A percentile compares a stretch with the other conserved stretches of the same genome.
These are phyloP conservation scores for Colletotrichum agaves DNA, from an alignment of 2,329 filamentous ascomycete species.

Conservation along the genomic window DNA sequence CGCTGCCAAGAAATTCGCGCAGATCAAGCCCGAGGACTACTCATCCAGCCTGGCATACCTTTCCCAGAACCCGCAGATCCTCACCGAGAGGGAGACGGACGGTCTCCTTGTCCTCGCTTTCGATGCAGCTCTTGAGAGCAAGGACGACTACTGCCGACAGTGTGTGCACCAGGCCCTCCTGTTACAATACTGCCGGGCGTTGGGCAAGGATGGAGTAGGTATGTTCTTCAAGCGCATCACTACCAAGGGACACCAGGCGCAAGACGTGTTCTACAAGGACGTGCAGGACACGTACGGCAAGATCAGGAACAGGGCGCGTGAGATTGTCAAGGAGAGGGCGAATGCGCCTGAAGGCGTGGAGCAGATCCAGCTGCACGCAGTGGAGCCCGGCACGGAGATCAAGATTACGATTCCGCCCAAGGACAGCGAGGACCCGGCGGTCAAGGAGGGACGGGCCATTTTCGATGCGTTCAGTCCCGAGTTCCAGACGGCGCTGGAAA, in stretches of 20 bases:
- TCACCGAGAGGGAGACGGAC: constrained; percentile 89
- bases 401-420: constrained; percentile 83
- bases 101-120: constrained; percentile 92
- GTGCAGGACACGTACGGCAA: constrained; percentile 87
- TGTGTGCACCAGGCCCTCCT: constrained; percentile 94
- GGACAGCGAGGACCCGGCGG: constrained; percentile 72
- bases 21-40: constrained; percentile 82
- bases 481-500: constrained; percentile 83
- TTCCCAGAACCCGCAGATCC: constrained; percentile 78
- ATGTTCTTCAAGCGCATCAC: constrained; percentile 98
- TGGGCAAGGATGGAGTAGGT: constrained; percentile 87
- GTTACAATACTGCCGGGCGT: constrained; percentile 91
- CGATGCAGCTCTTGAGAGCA: constrained; percentile 81
- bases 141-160: constrained; percentile 81
- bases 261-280: constrained; percentile 91
- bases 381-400: constrained; percentile 92
- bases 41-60: constrained; percentile 79
- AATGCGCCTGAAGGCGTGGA: constrained; percentile 76
- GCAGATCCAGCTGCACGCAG: constrained; percentile 96
- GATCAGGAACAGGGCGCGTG: constrained; percentile 80
- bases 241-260: constrained; percentile 87
- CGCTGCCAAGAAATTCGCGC: constrained; percentile 82
- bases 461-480: constrained; percentile 88
- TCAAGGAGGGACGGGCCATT: constrained; percentile 73
- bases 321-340: constrained; percentile 70